These are phyloP conservation scores for Trametes polyzona DNA, from an alignment of 1,284 basidiomycete genomes.

Conservation along the genomic window DNA sequence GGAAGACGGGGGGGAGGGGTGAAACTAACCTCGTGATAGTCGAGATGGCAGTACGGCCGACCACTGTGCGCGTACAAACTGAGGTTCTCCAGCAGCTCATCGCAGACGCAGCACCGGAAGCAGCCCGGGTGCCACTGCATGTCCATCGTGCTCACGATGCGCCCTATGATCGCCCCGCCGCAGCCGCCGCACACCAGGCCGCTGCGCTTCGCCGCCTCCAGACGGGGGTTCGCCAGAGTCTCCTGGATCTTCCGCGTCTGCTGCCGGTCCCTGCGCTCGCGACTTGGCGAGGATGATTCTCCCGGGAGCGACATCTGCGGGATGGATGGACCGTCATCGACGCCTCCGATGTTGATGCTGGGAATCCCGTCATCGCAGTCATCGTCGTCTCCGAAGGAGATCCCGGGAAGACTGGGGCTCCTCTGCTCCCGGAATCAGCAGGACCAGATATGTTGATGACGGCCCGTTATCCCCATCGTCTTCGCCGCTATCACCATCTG, in stretches of 20 bases:
- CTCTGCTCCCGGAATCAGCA: neutral
- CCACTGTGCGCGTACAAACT: slow-evolving; percentile 95
- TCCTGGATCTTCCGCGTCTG: slow-evolving; percentile 19
- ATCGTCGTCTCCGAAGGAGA: slow-evolving; percentile 26
- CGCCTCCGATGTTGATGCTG: slow-evolving; percentile 30
- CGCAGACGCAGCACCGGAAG: slow-evolving; percentile 86
- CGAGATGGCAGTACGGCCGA: slow-evolving; percentile 90
- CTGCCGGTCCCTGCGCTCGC: slow-evolving; percentile 6
- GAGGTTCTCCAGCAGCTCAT: slow-evolving; percentile 88
- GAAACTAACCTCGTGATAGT: slow-evolving; percentile 89
- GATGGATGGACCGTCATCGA: slow-evolving; percentile 23
- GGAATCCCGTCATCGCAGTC: slow-evolving; percentile 22
- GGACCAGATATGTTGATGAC: slow-evolving; percentile 28
- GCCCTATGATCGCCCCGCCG: slow-evolving; percentile 80
- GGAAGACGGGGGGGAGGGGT: neutral
- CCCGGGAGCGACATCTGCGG: slow-evolving; percentile 28
- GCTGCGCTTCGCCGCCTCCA: slow-evolving; percentile 34
- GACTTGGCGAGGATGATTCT: slow-evolving; percentile 6
- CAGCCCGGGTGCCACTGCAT: slow-evolving; percentile 92
- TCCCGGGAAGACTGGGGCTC: slow-evolving; percentile 17
- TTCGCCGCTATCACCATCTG: slow-evolving; percentile 31
- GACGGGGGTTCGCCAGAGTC: slow-evolving; percentile 19
- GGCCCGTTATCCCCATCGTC: slow-evolving; percentile 27
- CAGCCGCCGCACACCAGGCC: slow-evolving; percentile 73
- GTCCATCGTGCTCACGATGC: slow-evolving; percentile 91